A percentile compares a stretch with the other conserved stretches of the same genome.
Conservation (phyloP, 345 rosid genomes). For the Eucalyptus tenuipes region DNA sequence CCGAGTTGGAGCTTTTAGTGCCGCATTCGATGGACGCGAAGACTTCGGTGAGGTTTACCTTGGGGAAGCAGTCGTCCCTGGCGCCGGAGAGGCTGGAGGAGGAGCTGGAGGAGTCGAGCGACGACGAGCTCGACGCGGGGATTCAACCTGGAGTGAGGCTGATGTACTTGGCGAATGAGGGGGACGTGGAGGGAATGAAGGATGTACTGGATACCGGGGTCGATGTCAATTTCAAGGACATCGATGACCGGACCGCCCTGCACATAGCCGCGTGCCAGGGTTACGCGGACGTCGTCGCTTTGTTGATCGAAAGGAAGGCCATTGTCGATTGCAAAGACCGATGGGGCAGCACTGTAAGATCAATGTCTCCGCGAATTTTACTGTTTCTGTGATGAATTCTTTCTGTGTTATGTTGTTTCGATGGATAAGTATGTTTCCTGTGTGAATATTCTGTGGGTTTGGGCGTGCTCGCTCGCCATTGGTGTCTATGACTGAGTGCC, state of each 20-base stretch:
- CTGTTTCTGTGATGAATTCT: neutral
- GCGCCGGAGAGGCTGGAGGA: constrained; percentile 46
- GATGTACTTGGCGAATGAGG: constrained; percentile 64
- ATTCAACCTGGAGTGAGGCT: constrained; percentile 47
- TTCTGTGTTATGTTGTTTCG: neutral
- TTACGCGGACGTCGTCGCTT: constrained; percentile 34
- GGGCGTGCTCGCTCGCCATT: neutral
- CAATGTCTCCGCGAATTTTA: neutral
- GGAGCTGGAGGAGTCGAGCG: neutral
- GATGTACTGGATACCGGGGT: constrained; percentile 58
- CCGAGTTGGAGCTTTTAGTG: neutral
- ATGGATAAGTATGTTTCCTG: neutral
- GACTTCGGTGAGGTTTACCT: constrained; percentile 26
- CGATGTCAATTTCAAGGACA: constrained; percentile 70
- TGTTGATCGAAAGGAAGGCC: constrained; percentile 52
- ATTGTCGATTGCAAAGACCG: constrained; percentile 57
- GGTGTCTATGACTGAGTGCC: neutral
- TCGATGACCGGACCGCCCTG: constrained; percentile 75
- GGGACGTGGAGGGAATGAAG: constrained; percentile 60
- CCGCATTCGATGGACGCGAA: constrained; percentile 37
- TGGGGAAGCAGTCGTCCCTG: constrained; percentile 64
- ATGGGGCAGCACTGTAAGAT: constrained; percentile 94
- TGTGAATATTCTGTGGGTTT: neutral
- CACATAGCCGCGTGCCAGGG: constrained; percentile 92
- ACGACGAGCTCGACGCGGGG: constrained; percentile 2